phyloP scores from a whole-genome alignment of 176 grass and related monocot genomes.

The Rhynchospora breviuscula region DNA sequence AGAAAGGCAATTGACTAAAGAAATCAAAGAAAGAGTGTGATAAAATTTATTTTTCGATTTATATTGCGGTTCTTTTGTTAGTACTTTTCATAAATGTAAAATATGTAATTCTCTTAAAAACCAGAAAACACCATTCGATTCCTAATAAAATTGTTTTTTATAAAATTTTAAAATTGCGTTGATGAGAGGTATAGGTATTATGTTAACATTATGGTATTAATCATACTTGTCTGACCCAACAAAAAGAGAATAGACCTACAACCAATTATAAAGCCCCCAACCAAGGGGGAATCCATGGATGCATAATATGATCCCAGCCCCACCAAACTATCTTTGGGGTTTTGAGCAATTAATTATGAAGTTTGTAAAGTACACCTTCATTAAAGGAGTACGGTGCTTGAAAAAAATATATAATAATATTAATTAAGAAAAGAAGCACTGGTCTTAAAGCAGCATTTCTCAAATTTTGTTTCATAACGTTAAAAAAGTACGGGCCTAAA shows the following conservation, averaged over 20 bases:
- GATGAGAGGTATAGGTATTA: slow-evolving; percentile 4
- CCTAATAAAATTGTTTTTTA: not conserved
- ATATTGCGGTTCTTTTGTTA: not conserved
- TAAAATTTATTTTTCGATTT: not conserved
- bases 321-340: not conserved
- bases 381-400: not conserved
- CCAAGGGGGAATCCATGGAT: not conserved
- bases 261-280: not conserved
- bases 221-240: not conserved
- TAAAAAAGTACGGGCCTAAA: too few relatives aligned
- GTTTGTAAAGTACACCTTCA: not conserved
- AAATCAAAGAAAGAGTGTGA: not conserved
- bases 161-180: not conserved
- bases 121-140: not conserved
- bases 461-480: too few relatives aligned
- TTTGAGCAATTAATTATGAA: slow-evolving; percentile 1
- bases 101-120: not conserved
- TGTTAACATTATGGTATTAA: not conserved
- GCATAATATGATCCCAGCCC: not conserved
- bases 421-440: too few relatives aligned
- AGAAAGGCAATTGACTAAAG: not conserved
- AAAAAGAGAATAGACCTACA: not conserved
- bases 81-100: not conserved
- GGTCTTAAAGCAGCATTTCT: too few relatives aligned
- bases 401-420: not conserved